Percentiles rank a stretch among this genome's conserved stretches.
Conservation (phyloP, 2,329 filamentous ascomycete genomes). For the Nigrospora oryzae region DNA sequence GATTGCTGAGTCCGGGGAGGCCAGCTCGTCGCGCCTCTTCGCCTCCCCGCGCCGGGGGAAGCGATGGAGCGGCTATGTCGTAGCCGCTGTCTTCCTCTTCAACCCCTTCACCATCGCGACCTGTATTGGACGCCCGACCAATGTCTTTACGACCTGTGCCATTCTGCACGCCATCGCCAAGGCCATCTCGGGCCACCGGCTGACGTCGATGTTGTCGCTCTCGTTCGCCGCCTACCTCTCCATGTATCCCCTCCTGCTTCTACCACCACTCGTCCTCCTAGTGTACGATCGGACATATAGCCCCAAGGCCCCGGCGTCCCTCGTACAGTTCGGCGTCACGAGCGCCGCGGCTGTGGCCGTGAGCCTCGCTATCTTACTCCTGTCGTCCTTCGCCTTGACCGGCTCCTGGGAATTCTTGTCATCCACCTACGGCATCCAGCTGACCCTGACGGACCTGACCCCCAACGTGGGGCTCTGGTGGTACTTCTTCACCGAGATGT, state of each 20-base stretch:
- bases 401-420: conserved; percentile 81
- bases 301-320: conserved; percentile 23
- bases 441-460: conserved; percentile 84
- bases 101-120: conserved; percentile 91
- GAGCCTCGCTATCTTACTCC: conserved; percentile 55
- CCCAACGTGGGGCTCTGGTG: conserved; percentile 97
- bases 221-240: conserved; percentile 86
- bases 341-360: conserved; percentile 44
- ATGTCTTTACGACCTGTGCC: conserved; percentile 80
- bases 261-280: conserved; percentile 73
- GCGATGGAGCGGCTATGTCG: conserved; percentile 63
- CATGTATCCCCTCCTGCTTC: conserved; percentile 81
- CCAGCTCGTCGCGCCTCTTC: conserved; percentile 65
- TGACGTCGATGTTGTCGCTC: conserved; percentile 75
- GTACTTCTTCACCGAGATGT: conserved; percentile 99
- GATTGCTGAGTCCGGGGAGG: conserved; percentile 76
- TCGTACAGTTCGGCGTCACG: conserved; percentile 41
- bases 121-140: conserved; percentile 83
- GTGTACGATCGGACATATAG: conserved; percentile 59
- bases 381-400: conserved; percentile 65
- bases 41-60: conserved; percentile 69
- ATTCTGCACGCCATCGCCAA: conserved; percentile 77
- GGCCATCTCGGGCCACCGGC: conserved; percentile 63
- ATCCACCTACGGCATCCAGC: conserved; percentile 87
- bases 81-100: conserved; percentile 86